Evolutionary conservation across 495 filamentous ascomycete species (phyloP), one percentile per base, ranked within the genome.

Genomic region (Xylaria cubensis): DNA sequence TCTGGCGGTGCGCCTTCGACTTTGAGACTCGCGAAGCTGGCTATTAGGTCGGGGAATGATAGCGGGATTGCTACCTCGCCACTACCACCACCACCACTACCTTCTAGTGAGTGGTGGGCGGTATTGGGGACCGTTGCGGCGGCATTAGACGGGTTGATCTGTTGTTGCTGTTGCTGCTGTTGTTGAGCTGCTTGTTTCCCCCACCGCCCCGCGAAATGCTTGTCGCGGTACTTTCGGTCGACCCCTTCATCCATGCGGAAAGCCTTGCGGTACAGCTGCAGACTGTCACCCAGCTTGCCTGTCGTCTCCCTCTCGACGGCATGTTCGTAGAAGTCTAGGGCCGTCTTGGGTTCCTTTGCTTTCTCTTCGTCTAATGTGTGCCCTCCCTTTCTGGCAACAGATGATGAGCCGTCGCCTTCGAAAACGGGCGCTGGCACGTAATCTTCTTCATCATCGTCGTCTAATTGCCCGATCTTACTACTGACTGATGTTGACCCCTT

Each of bases 321-420:
- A 79, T 88, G 87, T 79, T 98, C 96, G 76, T 97, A 98, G 79
- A 97, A 93, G 76, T 98, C 96, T 50, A 98, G 81, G 4, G 96
- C 96, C 9, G 94, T 93, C 29, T 83, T 83, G 15, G 92, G 94
- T 74, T 93, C 91, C 41, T 50, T 69, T 26, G 69, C 58, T 36
- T 74, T 64, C 24, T 55, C 67, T n/a, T 34, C 48, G 44, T 62
- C 71, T 53, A 67, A 2, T 77, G 73, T 64, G 61, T 70, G 72
- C 26, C 65, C 55, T 51, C 51, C 67, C 56, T 76, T 64, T 51
- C 64, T 71, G 62, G 70, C 13, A 21, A 17, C 53, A 24, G 51
- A 65, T 26, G 62, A 50, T 7, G 41, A 53, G 36, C 75, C 74
- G 9, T 78, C 75, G 34, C 80, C 81, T 50, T 84, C 82, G 71